Percentiles rank a stretch among this genome's conserved stretches.
These are phyloP conservation scores for Hymenotorrendiella dingleyae DNA, from an alignment of 2,329 filamentous ascomycete species.

Conservation along the genomic window DNA sequence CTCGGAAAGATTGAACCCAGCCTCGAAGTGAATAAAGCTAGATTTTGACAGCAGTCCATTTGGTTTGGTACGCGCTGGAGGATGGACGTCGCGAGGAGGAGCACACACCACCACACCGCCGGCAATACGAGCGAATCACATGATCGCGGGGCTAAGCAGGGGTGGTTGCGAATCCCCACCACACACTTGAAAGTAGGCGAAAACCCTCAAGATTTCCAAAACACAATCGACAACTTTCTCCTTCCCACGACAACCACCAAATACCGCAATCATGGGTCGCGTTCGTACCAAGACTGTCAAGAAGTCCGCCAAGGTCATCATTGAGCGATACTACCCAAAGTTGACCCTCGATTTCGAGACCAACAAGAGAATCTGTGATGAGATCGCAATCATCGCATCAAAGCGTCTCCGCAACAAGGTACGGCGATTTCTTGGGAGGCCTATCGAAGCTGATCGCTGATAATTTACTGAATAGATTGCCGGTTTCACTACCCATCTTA, in stretches of 20 bases:
- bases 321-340: constrained; percentile 97
- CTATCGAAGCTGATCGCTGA: constrained; percentile 1
- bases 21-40: too few relatives aligned
- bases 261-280: constrained; percentile 35
- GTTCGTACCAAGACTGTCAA: constrained; percentile 39
- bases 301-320: constrained; percentile 91
- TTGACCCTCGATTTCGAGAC: constrained; percentile 99
- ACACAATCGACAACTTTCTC: too few relatives aligned
- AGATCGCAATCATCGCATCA: constrained; percentile 97
- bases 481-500: constrained; percentile 96
- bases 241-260: constrained; percentile 18
- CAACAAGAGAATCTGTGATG: constrained; percentile 99
- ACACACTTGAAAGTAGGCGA: too few relatives aligned
- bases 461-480: constrained; percentile 60
- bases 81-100: too few relatives aligned
- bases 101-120: too few relatives aligned
- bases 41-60: too few relatives aligned
- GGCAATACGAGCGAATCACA: too few relatives aligned
- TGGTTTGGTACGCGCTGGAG: too few relatives aligned
- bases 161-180: too few relatives aligned
- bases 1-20: too few relatives aligned
- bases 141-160: too few relatives aligned
- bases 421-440: constrained; percentile 9
- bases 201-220: too few relatives aligned
- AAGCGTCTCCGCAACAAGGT: constrained; percentile 99